Conservation (phyloP, 345 rosid species). For the Rhodamnia rubescens region DNA sequence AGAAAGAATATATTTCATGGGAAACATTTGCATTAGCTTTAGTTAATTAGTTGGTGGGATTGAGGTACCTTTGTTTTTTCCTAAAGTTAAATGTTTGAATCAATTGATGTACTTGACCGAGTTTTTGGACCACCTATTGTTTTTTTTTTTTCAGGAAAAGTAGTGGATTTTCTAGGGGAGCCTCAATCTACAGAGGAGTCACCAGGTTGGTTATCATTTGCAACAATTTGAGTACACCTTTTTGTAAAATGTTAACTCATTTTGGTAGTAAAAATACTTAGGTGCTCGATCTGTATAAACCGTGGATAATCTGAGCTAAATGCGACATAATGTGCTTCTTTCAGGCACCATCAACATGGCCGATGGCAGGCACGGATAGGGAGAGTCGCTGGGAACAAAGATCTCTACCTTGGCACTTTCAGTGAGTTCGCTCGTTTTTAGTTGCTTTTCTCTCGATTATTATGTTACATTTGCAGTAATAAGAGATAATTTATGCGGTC, state of each 20-base stretch:
- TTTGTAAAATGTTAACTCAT: neutral
- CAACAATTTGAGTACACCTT: neutral
- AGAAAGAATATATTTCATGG: neutral
- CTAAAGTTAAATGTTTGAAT: neutral
- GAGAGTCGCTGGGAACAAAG: slow-evolving; percentile 96
- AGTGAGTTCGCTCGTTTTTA: slow-evolving; percentile 29
- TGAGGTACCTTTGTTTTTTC: neutral
- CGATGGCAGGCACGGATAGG: slow-evolving; percentile 98
- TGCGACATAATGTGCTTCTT: neutral
- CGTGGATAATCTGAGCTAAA: neutral
- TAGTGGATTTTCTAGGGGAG: slow-evolving; percentile 97
- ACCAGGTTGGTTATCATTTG: slow-evolving; percentile 42
- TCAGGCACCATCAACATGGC: slow-evolving; percentile 96
- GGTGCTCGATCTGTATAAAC: neutral
- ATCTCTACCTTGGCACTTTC: slow-evolving; percentile 95
- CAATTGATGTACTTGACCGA: neutral
- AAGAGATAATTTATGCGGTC: neutral
- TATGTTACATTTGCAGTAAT: neutral
- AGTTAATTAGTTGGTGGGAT: neutral
- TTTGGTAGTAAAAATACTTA: neutral
- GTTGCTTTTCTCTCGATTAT: neutral
- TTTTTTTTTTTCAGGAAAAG: slow-evolving; percentile 42
- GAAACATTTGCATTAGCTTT: neutral
- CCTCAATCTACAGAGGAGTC: slow-evolving; percentile 94
- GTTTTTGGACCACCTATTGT: neutral